Percentiles rank a stretch among this genome's conserved stretches.
Conservation (phyloP, 106 monocot species). For the Phalaenopsis equestris region DNA sequence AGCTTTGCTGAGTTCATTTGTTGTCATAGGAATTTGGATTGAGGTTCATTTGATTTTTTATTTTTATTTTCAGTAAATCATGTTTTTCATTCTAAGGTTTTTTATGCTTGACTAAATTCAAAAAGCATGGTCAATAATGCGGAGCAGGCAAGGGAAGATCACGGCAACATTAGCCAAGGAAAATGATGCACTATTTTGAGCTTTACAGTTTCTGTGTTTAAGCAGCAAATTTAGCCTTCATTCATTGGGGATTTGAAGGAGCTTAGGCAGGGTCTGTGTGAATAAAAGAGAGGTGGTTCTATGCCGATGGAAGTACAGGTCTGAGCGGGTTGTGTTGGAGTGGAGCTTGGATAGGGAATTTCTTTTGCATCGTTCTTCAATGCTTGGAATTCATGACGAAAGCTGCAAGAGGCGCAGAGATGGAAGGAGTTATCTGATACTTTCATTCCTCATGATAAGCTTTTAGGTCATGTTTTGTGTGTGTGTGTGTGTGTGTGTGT, state of each 20-base stretch:
- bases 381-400: background rate
- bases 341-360: background rate
- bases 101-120: background rate
- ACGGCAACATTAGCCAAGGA: background rate
- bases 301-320: background rate
- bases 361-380: background rate
- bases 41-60: background rate
- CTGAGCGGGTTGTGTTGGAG: background rate
- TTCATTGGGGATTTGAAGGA: background rate
- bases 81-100: background rate
- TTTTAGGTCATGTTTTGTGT: too few species aligned
- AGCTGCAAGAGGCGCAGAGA: too few species aligned
- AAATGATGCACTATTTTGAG: background rate
- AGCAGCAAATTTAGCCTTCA: background rate
- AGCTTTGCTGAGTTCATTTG: background rate
- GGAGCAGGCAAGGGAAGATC: background rate
- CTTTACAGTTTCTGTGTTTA: background rate
- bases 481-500: too few species aligned
- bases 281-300: background rate
- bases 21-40: background rate
- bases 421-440: too few species aligned
- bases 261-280: background rate
- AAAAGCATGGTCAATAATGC: background rate
- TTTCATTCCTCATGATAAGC: too few species aligned
- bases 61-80: background rate